Evolutionary conservation across 345 rosid species (phyloP), one percentile per base, ranked within the genome.

Genomic region (Balakata baccata): DNA sequence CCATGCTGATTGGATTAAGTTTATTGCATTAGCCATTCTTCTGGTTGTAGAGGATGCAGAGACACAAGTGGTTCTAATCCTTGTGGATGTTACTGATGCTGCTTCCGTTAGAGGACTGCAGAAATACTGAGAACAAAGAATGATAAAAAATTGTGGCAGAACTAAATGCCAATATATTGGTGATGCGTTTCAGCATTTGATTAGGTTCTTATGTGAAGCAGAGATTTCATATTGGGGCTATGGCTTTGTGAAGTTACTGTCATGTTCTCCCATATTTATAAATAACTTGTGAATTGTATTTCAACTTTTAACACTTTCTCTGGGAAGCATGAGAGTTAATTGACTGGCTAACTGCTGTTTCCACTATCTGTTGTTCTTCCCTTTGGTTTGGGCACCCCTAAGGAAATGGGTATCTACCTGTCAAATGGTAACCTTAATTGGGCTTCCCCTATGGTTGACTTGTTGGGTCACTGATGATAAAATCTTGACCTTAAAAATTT

Each of bases 281-380:
- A 20, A 65, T 47, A 29, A 14, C 49, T 9, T 38, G 20, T 38
- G n/a, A 17, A 63, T 34, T 38, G 4, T 18, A 38, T 63, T 37
- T 20, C 8, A 60, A 60, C 29, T 60, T 29, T 29, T 38, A 45
- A 20, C 53, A 43, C 7, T 38, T 46, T 66, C 34, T 46, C 3
- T 22, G 16, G 53, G 38, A 66, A 46, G 53, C 52, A 45, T 46
- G 53, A 43, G 53, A 43, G 34, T 20, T 11, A 51, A 17, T 73
- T 34, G 60, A 39, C 45, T 16, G 23, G 22, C 51, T 0, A 50
- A 2, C 46, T 56, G 12, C 39, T 23, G 14, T 39, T 49, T 39
- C 34, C 47, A 34, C 37, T 79, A 43, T 63, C 51, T 3, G 72
- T 68, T 70, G 8, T 79, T 79, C 78, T 69, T 74, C 70, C n/a